Base-by-base conservation (phyloP, 1,284 basidiomycete genomes). In the Melampsora americana region DNA sequence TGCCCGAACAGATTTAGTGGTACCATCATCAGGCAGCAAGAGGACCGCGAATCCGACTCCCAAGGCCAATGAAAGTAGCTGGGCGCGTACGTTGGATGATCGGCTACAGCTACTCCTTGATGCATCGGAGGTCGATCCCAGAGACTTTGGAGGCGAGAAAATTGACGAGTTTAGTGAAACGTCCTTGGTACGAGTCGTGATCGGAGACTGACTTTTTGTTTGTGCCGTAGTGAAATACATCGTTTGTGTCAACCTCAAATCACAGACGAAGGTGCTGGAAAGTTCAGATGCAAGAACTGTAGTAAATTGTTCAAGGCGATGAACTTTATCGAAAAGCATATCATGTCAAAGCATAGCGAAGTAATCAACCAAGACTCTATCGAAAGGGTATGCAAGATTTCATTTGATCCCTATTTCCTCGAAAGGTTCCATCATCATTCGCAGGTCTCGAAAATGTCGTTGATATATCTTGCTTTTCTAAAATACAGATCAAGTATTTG, bases 251-350 rank as follows among this genome's bases (percentile, higher is more conserved):
- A 90, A 90, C 78, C 89, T 88, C 86, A 87, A 82, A 88, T 96
- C 82, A 95, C 94, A 84, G 91, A 94, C 83, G 95, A 97, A 84
- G 94, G 95, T 78, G 91, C 93, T 83, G 91, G 90, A 80, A 96
- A 95, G 82, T 96, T 92, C 85, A 87, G 95, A 79, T 97, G 94
- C 85, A 94, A 92, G 85, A 90, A 90, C 67, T 97, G 94, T 83
- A 89, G 89, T 83, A 97, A 97, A 85, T 86, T 97, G 20, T 97
- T 97, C 88, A 94, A 93, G 82, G 95, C 93, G 5, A 90, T 92
- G 28, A 89, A 93, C 59, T 97, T 95, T 84, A 91, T 97, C 69
- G 92, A 95, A 85, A 97, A 97, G 78, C 82, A 83, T 66, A 78
- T 83, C 32, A 59, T 77, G 61, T 79, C 80, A 59, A 82, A 82